Percentiles rank a stretch among this genome's conserved stretches.
Evolutionary conservation across 306 rosid species (phyloP).

Genomic region (Ochetophila trinervis): DNA sequence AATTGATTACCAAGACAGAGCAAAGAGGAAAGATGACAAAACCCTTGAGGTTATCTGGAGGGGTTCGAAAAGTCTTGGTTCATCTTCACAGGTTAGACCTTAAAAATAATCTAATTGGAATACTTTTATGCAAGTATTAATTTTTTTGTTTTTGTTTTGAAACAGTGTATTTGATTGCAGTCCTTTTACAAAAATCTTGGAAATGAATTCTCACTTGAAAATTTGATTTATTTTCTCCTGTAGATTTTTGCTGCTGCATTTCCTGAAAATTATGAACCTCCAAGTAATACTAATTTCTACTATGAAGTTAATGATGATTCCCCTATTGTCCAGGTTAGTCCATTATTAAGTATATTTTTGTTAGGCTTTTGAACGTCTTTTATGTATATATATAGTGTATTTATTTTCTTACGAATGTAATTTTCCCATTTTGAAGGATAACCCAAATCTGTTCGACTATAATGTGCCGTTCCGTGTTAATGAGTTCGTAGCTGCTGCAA

Average conservation of each 20-base stretch:
- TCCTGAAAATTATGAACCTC: slow-evolving; percentile 78
- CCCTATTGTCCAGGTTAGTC: slow-evolving; percentile 63
- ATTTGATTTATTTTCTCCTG: slow-evolving; percentile 5
- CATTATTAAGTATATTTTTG: slow-evolving; percentile 8
- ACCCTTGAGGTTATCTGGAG: slow-evolving; percentile 45
- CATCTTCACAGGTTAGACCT: slow-evolving; percentile 35
- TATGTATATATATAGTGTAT: neutral
- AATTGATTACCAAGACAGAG: slow-evolving; percentile 46
- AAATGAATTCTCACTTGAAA: neutral
- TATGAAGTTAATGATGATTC: slow-evolving; percentile 59
- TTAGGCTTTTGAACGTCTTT: slow-evolving; percentile 5
- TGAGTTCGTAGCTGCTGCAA: slow-evolving; percentile 71
- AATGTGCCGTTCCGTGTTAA: slow-evolving; percentile 69
- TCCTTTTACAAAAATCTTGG: neutral
- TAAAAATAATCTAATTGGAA: neutral
- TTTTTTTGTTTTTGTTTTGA: neutral
- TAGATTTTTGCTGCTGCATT: slow-evolving; percentile 76
- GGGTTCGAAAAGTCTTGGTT: slow-evolving; percentile 37
- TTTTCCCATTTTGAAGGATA: slow-evolving; percentile 80
- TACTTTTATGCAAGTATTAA: no score
- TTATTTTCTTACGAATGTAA: slow-evolving; percentile 15
- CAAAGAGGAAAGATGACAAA: slow-evolving; percentile 29
- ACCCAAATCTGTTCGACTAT: slow-evolving; percentile 62
- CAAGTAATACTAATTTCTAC: slow-evolving; percentile 43
- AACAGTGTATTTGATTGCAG: neutral